These are phyloP conservation scores for Oemleria cerasiformis DNA, from an alignment of 306 rosid species.

Conservation along the genomic window DNA sequence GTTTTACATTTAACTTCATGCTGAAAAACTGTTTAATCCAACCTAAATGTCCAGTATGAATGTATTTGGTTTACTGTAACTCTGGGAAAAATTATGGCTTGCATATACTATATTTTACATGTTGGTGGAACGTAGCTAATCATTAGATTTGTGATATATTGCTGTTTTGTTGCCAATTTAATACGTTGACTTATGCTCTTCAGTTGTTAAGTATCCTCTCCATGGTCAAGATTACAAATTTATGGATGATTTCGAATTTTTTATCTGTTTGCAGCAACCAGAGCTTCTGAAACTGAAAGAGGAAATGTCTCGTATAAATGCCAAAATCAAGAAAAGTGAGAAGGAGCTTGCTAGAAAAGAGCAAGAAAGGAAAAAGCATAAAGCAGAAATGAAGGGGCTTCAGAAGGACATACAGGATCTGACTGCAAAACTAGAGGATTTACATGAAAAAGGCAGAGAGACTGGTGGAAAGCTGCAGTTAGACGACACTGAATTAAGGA, in stretches of 20 bases:
- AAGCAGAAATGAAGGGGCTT: slow-evolving; percentile 46
- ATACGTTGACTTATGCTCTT: background rate
- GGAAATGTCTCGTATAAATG: slow-evolving; percentile 83
- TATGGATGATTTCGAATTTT: slow-evolving; percentile 16
- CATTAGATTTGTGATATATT: background rate
- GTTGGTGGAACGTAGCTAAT: background rate
- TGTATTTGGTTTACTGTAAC: background rate
- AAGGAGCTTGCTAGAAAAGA: slow-evolving; percentile 71
- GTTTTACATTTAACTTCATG: background rate
- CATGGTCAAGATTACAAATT: background rate
- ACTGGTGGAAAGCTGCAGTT: slow-evolving; percentile 61
- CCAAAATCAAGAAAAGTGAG: slow-evolving; percentile 72
- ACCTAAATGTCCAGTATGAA: background rate
- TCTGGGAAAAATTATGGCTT: background rate
- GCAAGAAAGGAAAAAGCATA: slow-evolving; percentile 65
- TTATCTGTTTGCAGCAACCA: slow-evolving; percentile 73
- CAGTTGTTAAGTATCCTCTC: background rate
- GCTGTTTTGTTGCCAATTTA: background rate
- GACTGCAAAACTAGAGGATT: slow-evolving; percentile 52
- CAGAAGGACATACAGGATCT: slow-evolving; percentile 68
- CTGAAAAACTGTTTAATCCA: background rate
- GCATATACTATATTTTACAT: background rate
- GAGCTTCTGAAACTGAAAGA: slow-evolving; percentile 90
- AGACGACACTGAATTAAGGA: slow-evolving; percentile 61
- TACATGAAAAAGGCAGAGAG: slow-evolving; percentile 63